Evolutionary conservation across 306 rosid species (phyloP).

Genomic region (Sphenostylis stenocarpa): DNA sequence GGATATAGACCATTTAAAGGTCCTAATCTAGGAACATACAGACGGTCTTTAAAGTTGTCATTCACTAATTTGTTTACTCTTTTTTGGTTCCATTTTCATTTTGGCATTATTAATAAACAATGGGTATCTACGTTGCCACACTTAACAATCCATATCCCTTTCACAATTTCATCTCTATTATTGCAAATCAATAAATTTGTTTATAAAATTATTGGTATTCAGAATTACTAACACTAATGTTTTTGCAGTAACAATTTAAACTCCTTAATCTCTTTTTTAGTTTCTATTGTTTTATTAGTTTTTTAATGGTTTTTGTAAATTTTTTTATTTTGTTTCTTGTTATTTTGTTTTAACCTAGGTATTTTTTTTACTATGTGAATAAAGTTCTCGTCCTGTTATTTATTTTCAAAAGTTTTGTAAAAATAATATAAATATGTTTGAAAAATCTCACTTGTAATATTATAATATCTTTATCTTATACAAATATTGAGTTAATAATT

Average conservation of each 20-base stretch:
- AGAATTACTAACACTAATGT: background rate
- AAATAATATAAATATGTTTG: no score
- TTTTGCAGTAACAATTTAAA: background rate
- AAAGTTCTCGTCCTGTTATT: no score
- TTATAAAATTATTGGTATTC: background rate
- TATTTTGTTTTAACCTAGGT: no score
- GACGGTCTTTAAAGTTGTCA: background rate
- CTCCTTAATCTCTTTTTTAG: no score
- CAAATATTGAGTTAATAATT: no score
- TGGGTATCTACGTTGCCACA: background rate
- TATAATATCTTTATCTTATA: no score
- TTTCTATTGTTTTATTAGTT: no score
- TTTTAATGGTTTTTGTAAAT: no score
- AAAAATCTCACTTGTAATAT: no score
- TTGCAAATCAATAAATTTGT: background rate
- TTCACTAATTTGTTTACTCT: background rate
- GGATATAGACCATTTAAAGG: background rate
- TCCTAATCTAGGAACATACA: background rate
- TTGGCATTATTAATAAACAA: background rate
- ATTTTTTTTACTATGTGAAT: no score
- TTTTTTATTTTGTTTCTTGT: no score
- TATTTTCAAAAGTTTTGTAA: no score
- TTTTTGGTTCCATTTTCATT: background rate
- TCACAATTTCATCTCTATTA: background rate
- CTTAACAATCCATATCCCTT: background rate